These are phyloP conservation scores for Viridothelium virens DNA, from an alignment of 495 filamentous ascomycete genomes.

Conservation along the genomic window DNA sequence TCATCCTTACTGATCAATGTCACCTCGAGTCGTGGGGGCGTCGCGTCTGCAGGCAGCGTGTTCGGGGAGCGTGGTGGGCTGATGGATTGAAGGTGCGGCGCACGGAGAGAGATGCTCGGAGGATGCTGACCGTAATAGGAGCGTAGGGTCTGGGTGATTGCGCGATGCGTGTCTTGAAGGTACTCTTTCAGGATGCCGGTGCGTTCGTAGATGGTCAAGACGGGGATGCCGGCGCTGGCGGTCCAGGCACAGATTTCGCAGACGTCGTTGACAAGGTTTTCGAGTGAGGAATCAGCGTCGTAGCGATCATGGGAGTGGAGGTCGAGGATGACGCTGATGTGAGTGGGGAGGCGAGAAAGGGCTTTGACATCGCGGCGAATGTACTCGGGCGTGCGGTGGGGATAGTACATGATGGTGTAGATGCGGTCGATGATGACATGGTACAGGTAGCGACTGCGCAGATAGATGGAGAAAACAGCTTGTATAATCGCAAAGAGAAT, in stretches of 20 bases:
- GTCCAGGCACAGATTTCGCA: constrained; percentile 89
- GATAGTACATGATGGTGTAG: constrained; percentile 76
- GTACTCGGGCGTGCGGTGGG: constrained; percentile 86
- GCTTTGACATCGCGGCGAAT: constrained; percentile 80
- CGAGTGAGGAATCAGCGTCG: constrained; percentile 51
- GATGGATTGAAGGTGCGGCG: constrained; percentile 63
- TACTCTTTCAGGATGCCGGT: constrained; percentile 81
- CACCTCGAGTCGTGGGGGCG: constrained; percentile 54
- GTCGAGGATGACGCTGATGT: constrained; percentile 79
- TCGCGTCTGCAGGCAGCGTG: constrained; percentile 19
- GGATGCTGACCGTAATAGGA: constrained; percentile 84
- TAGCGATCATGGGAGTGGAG: constrained; percentile 59
- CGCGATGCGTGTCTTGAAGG: constrained; percentile 65
- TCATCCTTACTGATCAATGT: constrained; percentile 84
- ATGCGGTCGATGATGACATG: constrained; percentile 66
- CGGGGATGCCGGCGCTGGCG: constrained; percentile 72
- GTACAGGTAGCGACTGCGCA: constrained; percentile 70
- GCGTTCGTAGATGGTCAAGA: constrained; percentile 83
- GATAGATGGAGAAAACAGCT: constrained; percentile 74
- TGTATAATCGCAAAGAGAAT: constrained; percentile 68
- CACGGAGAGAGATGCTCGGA: constrained; percentile 59
- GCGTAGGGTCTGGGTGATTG: constrained; percentile 63
- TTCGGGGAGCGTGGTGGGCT: constrained; percentile 32
- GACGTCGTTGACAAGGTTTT: constrained; percentile 78
- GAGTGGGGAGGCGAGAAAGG: constrained; percentile 63